Evolutionary conservation across 2,329 filamentous ascomycete genomes (phyloP).

Genomic region (Grosmannia serpens): DNA sequence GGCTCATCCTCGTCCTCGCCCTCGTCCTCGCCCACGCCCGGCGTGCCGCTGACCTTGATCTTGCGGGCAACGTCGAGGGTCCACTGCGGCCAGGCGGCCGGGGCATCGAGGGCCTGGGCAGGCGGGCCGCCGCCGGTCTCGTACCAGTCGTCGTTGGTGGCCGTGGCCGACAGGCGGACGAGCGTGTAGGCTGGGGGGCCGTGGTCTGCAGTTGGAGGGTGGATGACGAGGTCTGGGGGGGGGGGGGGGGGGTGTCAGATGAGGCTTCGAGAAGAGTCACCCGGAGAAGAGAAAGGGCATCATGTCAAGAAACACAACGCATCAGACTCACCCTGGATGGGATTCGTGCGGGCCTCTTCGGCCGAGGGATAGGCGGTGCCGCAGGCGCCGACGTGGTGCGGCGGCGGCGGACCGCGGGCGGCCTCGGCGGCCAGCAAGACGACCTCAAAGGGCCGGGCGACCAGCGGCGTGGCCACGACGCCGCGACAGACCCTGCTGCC

Average conservation of each 20-base stretch:
- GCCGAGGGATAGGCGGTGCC: conserved; percentile 28
- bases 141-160: conserved; percentile 39
- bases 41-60: conserved; percentile 20
- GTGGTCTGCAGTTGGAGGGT: conserved; percentile 21
- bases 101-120: conserved; percentile 11
- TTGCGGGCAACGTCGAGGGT: conserved; percentile 32
- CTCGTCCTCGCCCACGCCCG: conserved; percentile 9
- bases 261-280: background rate
- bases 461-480: conserved; percentile 39
- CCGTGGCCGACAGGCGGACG: conserved; percentile 39
- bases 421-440: conserved; percentile 20
- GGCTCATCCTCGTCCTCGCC: conserved; percentile 10
- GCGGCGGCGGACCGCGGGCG: conserved; percentile 5
- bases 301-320: conserved; percentile 5
- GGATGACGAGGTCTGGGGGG: conserved; percentile 22
- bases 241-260: background rate
- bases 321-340: conserved; percentile 30
- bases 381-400: conserved; percentile 33
- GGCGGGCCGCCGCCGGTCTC: conserved; percentile 29
- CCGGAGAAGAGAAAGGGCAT: background rate
- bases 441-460: conserved; percentile 39
- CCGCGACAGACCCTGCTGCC: conserved; percentile 34
- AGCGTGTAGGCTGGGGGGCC: conserved; percentile 37
- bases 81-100: conserved; percentile 30
- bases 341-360: conserved; percentile 24